Percentiles rank a stretch among this genome's conserved stretches.
Conservation (phyloP, 176 grass and related monocot genomes). For the Zea luxurians region DNA sequence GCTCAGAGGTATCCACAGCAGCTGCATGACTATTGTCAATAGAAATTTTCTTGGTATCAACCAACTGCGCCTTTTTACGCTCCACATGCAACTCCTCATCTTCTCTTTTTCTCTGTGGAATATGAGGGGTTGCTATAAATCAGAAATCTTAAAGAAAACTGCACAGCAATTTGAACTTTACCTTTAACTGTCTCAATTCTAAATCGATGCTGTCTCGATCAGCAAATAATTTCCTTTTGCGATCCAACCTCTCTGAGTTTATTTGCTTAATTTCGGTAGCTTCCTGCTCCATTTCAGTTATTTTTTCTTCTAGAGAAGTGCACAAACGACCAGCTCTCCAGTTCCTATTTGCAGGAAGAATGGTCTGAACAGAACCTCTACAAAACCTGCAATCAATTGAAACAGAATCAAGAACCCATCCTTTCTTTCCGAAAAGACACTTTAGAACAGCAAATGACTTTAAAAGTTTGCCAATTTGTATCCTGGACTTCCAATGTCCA, state of each 20-base stretch:
- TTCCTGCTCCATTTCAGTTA: slow-evolving; percentile 56
- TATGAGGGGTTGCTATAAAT: slow-evolving; percentile 10
- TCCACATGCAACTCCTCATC: slow-evolving; percentile 46
- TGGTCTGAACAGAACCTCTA: slow-evolving; percentile 70
- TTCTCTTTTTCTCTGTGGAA: slow-evolving; percentile 55
- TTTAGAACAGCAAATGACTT: slow-evolving; percentile 1
- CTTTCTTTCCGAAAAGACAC: background rate
- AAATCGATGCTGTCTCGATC: slow-evolving; percentile 30
- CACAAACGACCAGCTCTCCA: slow-evolving; percentile 60
- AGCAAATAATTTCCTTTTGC: slow-evolving; percentile 36
- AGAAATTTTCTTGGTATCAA: slow-evolving; percentile 58
- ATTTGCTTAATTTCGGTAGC: slow-evolving; percentile 43
- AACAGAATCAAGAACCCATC: slow-evolving; percentile 3
- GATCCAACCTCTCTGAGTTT: slow-evolving; percentile 37
- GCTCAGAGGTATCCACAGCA: slow-evolving; percentile 57
- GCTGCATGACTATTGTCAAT: slow-evolving; percentile 46
- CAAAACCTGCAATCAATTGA: slow-evolving; percentile 53
- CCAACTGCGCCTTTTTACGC: slow-evolving; percentile 56
- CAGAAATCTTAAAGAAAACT: slow-evolving; percentile 10
- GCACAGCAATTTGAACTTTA: slow-evolving; percentile 34
- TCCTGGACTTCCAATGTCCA: background rate
- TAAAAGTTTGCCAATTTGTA: background rate
- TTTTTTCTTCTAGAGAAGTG: slow-evolving; percentile 62
- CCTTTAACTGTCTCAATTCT: slow-evolving; percentile 59
- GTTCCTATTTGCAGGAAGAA: slow-evolving; percentile 59